Evolutionary conservation across 2,329 filamentous ascomycete genomes (phyloP), one percentile per base, ranked within the genome.

Genomic region (Curvularia eragrostidis): DNA sequence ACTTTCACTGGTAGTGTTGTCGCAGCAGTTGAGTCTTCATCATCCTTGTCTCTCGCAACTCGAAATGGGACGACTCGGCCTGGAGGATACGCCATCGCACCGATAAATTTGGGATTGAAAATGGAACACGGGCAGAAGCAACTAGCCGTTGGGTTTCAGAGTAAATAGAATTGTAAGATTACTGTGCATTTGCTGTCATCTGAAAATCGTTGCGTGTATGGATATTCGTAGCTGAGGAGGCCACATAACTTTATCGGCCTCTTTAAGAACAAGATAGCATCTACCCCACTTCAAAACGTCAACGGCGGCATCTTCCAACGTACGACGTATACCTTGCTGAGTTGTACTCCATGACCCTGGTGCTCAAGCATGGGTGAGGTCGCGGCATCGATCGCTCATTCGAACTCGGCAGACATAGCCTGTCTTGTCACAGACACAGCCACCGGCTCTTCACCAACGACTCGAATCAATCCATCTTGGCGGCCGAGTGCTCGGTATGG

Each of bases 21-120:
- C 18, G 26, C 15, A 32, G 10, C n/a, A n/a, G n/a, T n/a, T n/a
- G n/a, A n/a, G 1, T 34, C 12, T 10, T 61, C 54, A 19, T 64
- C 62, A 18, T 63, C 54, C 32, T 60, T 57, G 41, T 65, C 60
- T 26, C 56, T 58, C 19, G 44, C 32, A 23, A 39, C n/a, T 36
- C 34, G 34, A 18, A 36, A 26, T 23, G 10, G 18, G 18, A 13
- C 34, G 13, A 26, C 21, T 26, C 41, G 41, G 15, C 26, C 21
- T 24, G 41, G 13, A 13, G 10, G n/a, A 43, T 43, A 26, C 13
- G 23, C 23, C 41, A 43, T 43, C 6, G 21, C 23, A 6, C 21
- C 5, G 19, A 23, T n/a, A 15, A 26, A 24, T 43, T 9, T 36
- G 44, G 13, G 9, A 21, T 21, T n/a, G 18, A 36, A 23, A 23